These are phyloP conservation scores for Ogataea trehaloabstinens DNA, from an alignment of 805 yeast species.

Conservation along the genomic window DNA sequence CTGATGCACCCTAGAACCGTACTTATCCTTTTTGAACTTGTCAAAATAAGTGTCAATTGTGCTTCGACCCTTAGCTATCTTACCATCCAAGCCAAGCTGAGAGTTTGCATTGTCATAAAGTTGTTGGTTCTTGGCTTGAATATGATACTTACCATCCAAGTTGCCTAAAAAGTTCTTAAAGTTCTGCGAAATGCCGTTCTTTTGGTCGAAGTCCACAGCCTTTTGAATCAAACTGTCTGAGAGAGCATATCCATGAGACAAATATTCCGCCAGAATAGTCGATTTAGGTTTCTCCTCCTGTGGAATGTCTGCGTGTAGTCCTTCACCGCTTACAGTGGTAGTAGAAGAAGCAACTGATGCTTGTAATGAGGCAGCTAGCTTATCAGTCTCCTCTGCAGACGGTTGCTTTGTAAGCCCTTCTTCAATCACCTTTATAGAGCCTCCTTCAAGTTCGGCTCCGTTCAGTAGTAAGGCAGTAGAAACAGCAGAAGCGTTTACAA, in stretches of 20 bases:
- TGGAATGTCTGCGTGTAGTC: slow-evolving; percentile 45
- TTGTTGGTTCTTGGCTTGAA: slow-evolving; percentile 48
- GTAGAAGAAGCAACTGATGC: slow-evolving; percentile 7
- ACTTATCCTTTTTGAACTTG: slow-evolving; percentile 42
- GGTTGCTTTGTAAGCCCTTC: slow-evolving; percentile 28
- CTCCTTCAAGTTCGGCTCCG: slow-evolving; percentile 71
- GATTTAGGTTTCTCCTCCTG: slow-evolving; percentile 80
- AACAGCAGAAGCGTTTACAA: slow-evolving; percentile 59
- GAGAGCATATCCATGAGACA: slow-evolving; percentile 69
- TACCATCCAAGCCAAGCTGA: slow-evolving; percentile 40
- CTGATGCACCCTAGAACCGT: slow-evolving; percentile 58
- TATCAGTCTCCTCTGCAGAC: slow-evolving; percentile 9
- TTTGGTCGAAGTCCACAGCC: slow-evolving; percentile 62
- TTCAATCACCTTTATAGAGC: slow-evolving; percentile 46
- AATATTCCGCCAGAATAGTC: slow-evolving; percentile 71
- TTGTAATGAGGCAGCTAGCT: not conserved
- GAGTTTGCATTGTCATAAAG: slow-evolving; percentile 35
- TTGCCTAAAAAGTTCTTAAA: slow-evolving; percentile 55
- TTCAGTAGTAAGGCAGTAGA: slow-evolving; percentile 67
- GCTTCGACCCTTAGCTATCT: slow-evolving; percentile 35
- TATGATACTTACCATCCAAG: slow-evolving; percentile 61
- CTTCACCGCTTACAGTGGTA: slow-evolving; percentile 7
- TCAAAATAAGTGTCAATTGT: slow-evolving; percentile 46
- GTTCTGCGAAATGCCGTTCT: slow-evolving; percentile 56
- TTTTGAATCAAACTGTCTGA: slow-evolving; percentile 59